phyloP scores from a whole-genome alignment of 306 rosid species.

The Citrullus mucosospermus region DNA sequence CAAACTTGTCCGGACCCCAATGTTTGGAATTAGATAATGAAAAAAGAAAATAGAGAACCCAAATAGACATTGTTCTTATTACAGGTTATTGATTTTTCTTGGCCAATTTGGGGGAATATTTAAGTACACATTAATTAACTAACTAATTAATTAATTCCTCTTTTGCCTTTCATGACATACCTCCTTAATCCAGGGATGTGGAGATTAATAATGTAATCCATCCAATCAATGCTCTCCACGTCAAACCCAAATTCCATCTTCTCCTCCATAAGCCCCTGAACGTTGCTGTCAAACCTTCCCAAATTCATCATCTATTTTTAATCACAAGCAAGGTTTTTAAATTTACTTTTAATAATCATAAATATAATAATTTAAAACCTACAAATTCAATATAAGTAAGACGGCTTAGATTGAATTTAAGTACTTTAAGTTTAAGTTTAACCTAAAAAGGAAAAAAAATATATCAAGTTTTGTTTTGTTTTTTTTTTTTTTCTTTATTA shows the following conservation, averaged over 20 bases:
- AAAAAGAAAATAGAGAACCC: not conserved
- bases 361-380: too few relatives aligned
- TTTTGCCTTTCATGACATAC: slow-evolving; percentile 83
- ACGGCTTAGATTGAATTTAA: too few relatives aligned
- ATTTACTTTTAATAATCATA: too few relatives aligned
- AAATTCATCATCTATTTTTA: too few relatives aligned
- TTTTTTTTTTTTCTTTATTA: too few relatives aligned
- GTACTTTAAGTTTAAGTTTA: too few relatives aligned
- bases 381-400: too few relatives aligned
- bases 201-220: slow-evolving; percentile 62
- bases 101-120: not conserved
- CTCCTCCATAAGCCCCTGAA: slow-evolving; percentile 69
- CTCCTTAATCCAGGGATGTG: slow-evolving; percentile 82
- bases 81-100: not conserved
- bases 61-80: not conserved
- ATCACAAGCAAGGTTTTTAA: too few relatives aligned
- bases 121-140: slow-evolving; percentile 16
- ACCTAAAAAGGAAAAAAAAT: too few relatives aligned
- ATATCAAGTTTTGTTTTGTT: too few relatives aligned
- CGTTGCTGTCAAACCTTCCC: slow-evolving; percentile 79
- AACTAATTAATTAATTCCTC: slow-evolving; percentile 10
- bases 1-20: not conserved
- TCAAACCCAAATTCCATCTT: slow-evolving; percentile 53
- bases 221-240: slow-evolving; percentile 71
- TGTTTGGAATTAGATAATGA: not conserved